phyloP scores from a whole-genome alignment of 208 protist species.

The Crithidia bombi region DNA sequence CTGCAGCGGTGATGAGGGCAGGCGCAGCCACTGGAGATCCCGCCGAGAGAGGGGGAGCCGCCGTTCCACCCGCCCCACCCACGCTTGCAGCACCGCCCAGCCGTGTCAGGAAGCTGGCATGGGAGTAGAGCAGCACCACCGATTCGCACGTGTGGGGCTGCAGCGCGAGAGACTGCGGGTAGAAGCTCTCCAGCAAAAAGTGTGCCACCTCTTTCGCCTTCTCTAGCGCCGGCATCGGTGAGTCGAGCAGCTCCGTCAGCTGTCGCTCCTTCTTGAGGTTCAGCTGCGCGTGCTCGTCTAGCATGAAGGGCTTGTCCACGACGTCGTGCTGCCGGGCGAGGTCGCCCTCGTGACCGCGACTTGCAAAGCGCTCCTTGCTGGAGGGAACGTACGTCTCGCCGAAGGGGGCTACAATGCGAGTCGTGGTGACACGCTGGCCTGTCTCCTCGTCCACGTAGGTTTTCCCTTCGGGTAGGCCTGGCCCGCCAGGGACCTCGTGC shows the following conservation, averaged over 20 bases:
- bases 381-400: constrained; percentile 75
- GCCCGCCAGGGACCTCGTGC: constrained; percentile 37
- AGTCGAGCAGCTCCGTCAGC: constrained; percentile 61
- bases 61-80: neutral
- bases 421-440: constrained; percentile 28
- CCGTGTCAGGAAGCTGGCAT: constrained; percentile 61
- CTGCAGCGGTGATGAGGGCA: constrained; percentile 20
- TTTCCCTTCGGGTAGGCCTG: constrained; percentile 27
- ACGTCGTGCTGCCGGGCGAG: constrained; percentile 36
- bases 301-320: constrained; percentile 46
- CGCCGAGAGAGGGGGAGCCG: neutral
- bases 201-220: constrained; percentile 62
- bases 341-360: constrained; percentile 61
- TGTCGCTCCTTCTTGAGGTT: constrained; percentile 81
- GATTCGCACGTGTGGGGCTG: constrained; percentile 62
- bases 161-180: constrained; percentile 51
- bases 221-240: constrained; percentile 59
- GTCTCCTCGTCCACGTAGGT: constrained; percentile 39
- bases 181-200: constrained; percentile 53
- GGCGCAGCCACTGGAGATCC: neutral
- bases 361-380: constrained; percentile 55
- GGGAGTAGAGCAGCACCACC: constrained; percentile 67
- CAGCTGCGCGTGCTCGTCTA: constrained; percentile 59
- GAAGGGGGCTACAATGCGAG: constrained; percentile 66
- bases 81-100: constrained; percentile 22